Evolutionary conservation across 2,329 filamentous ascomycete genomes (phyloP).

Genomic region (Cladophialophora yegresii): DNA sequence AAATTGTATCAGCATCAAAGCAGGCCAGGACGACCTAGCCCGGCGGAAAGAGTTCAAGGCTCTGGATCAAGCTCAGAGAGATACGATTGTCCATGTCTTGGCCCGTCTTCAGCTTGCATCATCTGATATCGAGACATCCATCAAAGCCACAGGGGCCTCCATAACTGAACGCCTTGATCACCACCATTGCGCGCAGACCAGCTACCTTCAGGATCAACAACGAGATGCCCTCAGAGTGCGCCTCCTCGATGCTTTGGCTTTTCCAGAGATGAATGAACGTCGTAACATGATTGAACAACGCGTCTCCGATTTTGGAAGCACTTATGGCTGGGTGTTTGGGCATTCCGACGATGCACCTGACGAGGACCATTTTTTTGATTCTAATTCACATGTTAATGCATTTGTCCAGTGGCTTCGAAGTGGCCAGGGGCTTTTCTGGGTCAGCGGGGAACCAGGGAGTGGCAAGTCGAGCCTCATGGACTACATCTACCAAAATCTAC

Average conservation of each 20-base stretch:
- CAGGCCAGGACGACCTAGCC: neutral
- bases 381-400: neutral
- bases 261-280: conserved; percentile 22
- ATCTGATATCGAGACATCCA: neutral
- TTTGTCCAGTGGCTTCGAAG: conserved; percentile 18
- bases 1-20: neutral
- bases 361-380: neutral
- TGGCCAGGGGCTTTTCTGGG: conserved; percentile 27
- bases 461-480: conserved; percentile 36
- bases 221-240: neutral
- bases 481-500: conserved; percentile 25
- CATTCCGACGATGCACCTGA: too few species aligned
- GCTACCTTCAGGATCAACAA: neutral
- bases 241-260: conserved; percentile 19
- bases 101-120: neutral
- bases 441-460: conserved; percentile 36
- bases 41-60: conserved; percentile 3
- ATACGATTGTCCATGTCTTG: conserved; percentile 3
- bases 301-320: conserved; percentile 16
- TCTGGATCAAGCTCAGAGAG: conserved; percentile 13
- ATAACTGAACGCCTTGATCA: neutral
- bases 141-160: conserved; percentile 6
- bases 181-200: neutral
- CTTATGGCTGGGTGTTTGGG: conserved; percentile 20
- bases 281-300: conserved; percentile 23